Evolutionary conservation across 2,329 filamentous ascomycete genomes (phyloP), one percentile per base, ranked within the genome.

Genomic region (Diplodia seriata): DNA sequence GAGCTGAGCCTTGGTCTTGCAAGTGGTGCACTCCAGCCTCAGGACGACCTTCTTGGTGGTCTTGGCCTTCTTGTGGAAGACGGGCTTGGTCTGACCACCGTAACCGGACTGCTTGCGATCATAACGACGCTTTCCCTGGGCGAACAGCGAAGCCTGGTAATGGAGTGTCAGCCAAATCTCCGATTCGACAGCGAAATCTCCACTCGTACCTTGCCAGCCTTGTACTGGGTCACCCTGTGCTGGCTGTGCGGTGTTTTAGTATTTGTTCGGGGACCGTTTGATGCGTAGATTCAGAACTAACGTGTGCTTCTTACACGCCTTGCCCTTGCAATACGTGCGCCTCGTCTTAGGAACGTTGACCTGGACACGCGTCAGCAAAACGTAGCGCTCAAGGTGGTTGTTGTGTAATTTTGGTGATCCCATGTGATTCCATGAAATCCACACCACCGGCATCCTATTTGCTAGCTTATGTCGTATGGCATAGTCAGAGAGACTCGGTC

Each of bases 41-140:
- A 99, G 87, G 80, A 99, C 96, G 79, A 99, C 91, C 91, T 99
- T 99, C 92, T 99, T 99, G 82, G 95, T 99, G 77, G 95, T 99
- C 92, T 99, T 99, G 76, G 95, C 95, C 88, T 97, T 98, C 91
- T 98, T 99, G 92, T 98, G 95, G 92, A 98, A 99, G 81, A 99
- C 94, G 78, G 96, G 95, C 88, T 99, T 99, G 81, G 95, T 99
- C 88, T 99, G 95, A 94, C 95, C 95, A 92, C 95, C 95, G 83
- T 97, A 98, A 92, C 94, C 94, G 83, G 91, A 93, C 88, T 98
- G 94, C 89, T 98, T 98, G 82, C 93, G 90, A 87, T 97, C 93
- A 63, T 70, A 69, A 91, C 94, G 94, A 85, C 94, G 92, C 92
- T 98, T 99, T 89, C 94, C 94, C 90, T 99, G 94, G 75, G 93